A percentile compares a stretch with the other conserved stretches of the same genome.
These are phyloP conservation scores for Fereydounia khargensis DNA, from an alignment of 1,284 basidiomycete species.

Conservation along the genomic window DNA sequence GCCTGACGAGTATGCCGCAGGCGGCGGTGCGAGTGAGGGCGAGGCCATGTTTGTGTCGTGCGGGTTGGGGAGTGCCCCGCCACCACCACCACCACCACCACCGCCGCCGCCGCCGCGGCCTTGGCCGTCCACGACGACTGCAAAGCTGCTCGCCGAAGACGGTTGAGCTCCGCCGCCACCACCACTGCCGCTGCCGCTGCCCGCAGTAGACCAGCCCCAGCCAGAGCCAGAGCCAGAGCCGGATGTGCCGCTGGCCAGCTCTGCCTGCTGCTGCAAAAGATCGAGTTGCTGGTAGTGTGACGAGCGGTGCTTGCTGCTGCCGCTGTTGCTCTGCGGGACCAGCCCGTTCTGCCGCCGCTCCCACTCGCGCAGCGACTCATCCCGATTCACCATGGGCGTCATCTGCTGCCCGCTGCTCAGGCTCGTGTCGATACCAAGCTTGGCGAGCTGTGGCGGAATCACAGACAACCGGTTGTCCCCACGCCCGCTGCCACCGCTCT, in stretches of 20 bases:
- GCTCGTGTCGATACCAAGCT: slow-evolving; percentile 51
- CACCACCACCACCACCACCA: not conserved
- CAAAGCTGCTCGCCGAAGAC: slow-evolving; percentile 1
- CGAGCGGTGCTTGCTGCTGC: slow-evolving; percentile 19
- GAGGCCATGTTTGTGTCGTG: not conserved
- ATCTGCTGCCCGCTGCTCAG: slow-evolving; percentile 25
- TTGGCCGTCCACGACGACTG: slow-evolving; percentile 11
- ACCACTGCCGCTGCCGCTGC: not conserved
- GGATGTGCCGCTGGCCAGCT: slow-evolving; percentile 3
- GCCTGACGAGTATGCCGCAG: slow-evolving; percentile 18
- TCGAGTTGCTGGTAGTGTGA: slow-evolving; percentile 36
- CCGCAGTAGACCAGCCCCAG: not conserved
- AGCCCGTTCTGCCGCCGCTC: slow-evolving; percentile 63
- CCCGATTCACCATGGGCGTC: slow-evolving; percentile 48
- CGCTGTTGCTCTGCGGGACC: slow-evolving; percentile 17
- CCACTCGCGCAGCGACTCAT: slow-evolving; percentile 51
- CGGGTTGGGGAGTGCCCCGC: not conserved
- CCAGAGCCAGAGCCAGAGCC: not conserved
- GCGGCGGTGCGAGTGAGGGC: slow-evolving; percentile 19
- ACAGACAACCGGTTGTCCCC: slow-evolving; percentile 66
- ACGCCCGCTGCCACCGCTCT: slow-evolving; percentile 3
- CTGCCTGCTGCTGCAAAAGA: slow-evolving; percentile 35
- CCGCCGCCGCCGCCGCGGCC: slow-evolving; percentile 12
- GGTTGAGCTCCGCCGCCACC: not conserved
- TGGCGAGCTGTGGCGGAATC: slow-evolving; percentile 78